These are phyloP conservation scores for Hibiscus mutabilis DNA, from an alignment of 345 rosid species.

Conservation along the genomic window DNA sequence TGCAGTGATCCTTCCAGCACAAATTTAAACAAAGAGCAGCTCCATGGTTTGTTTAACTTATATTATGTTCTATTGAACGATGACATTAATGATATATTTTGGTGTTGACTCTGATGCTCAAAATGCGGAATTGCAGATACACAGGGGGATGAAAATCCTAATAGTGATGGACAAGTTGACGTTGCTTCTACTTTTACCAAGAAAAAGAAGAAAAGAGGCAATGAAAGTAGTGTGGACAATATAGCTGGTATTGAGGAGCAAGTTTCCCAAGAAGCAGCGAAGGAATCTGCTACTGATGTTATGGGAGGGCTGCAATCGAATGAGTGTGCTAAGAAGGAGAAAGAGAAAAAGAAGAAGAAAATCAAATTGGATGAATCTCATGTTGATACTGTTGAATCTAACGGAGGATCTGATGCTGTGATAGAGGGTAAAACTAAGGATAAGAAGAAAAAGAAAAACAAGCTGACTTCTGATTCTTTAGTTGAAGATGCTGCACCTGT, in stretches of 20 bases:
- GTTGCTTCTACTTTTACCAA: conserved; percentile 6
- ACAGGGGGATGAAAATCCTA: conserved; percentile 6
- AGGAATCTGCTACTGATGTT: conserved; percentile 10
- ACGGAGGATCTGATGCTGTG: not conserved
- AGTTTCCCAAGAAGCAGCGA: not conserved
- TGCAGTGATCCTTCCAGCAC: conserved; percentile 21
- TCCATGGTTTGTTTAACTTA: conserved; percentile 24
- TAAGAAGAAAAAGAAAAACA: conserved; percentile 45
- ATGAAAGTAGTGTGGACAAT: conserved; percentile 4
- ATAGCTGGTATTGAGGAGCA: not conserved
- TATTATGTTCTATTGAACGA: not conserved
- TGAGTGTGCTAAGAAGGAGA: not conserved
- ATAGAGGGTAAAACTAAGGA: conserved; percentile 26
- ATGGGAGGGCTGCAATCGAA: no score
- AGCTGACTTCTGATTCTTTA: conserved; percentile 13
- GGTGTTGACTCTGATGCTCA: not conserved
- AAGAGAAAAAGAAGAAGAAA: not conserved
- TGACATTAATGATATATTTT: not conserved
- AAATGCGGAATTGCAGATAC: conserved; percentile 16
- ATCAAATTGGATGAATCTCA: not conserved
- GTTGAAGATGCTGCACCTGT: conserved; percentile 7
- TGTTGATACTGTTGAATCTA: not conserved
- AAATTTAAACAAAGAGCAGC: conserved; percentile 13
- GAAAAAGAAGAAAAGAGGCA: conserved; percentile 21
- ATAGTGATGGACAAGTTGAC: conserved; percentile 9